Base-by-base conservation (phyloP, 2,329 filamentous ascomycete species). In the Gnomoniopsis sp. region DNA sequence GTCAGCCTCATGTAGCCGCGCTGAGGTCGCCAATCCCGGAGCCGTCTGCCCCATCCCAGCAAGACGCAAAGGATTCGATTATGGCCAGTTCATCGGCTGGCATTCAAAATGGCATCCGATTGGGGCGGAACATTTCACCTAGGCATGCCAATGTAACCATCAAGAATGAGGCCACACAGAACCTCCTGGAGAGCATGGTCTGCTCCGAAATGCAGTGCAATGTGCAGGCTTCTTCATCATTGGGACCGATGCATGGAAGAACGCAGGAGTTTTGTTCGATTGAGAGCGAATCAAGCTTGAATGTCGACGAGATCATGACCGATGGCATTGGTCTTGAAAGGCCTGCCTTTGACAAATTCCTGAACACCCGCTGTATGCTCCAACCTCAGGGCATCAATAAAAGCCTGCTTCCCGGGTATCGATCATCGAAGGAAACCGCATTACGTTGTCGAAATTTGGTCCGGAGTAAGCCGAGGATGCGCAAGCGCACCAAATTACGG, bases 391-490 rank as follows among this genome's bases (percentile, higher is more conserved):
- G 65, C 55, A 54, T 71, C 41, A 62, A 63, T 43, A 69, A 66
- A 54, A 36, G 22, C 46, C 54, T 66, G 3, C 56, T 64, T 12
- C 63, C 71, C 44, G 66, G 63, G 2, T 69, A 68, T 49, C 66
- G 63, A 3, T 60, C 67, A 23, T 69, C 71, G 8, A 64, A 65
- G 2, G 71, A 73, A 21, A 67, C 65, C 19, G 71, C 70, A 1
- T 46, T 70, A 55, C 66, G 68, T 26, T 72, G 70, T 55, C 60
- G 64, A 7, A 72, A 71, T 26, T 65, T 73, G 30, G 70, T 74
- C 34, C 65, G 64, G 43, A 72, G 60, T 58, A 66, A 63, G 43
- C 71, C 70, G n/a, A 67, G 71, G 22, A 74, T 74, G 71, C 68
- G 71, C 10, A 70, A 65, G 60, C 65, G 71, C 50, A 63, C 58